A percentile compares a stretch with the other conserved stretches of the same genome.
These are phyloP conservation scores for Colletotrichum cereale DNA, from an alignment of 2,329 filamentous ascomycete species.

Conservation along the genomic window DNA sequence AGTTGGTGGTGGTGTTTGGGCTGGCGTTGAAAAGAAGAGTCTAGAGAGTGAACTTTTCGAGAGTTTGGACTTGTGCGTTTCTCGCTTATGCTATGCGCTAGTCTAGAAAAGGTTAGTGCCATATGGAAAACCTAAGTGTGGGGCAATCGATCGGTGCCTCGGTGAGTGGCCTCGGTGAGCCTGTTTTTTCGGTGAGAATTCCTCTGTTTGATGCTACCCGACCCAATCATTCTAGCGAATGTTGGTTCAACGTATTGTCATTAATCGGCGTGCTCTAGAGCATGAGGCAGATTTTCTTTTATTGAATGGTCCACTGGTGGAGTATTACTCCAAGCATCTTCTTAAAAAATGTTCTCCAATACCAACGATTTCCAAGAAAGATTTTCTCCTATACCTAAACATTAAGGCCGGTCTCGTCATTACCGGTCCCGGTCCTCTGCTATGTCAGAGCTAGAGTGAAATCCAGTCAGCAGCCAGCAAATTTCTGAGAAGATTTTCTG, in stretches of 20 bases:
- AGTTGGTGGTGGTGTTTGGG: conserved; percentile 40
- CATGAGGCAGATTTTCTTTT: too few relatives aligned
- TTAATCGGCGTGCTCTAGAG: background rate
- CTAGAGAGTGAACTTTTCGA: too few relatives aligned
- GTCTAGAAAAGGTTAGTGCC: conserved; percentile 43
- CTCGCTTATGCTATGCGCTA: conserved; percentile 53
- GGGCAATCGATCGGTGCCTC: background rate
- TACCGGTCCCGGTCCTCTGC: too few relatives aligned
- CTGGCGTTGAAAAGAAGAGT: too few relatives aligned
- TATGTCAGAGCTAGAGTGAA: background rate
- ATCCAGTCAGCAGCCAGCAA: background rate
- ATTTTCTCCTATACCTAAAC: background rate
- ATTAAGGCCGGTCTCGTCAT: background rate
- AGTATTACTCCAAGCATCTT: background rate
- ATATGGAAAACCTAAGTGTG: conserved; percentile 42
- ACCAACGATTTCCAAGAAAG: background rate
- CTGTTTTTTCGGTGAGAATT: background rate
- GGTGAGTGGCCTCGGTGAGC: conserved; percentile 5
- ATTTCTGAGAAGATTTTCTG: background rate
- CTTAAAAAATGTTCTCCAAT: background rate
- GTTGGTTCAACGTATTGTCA: background rate
- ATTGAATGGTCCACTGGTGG: accelerated
- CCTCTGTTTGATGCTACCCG: too few relatives aligned
- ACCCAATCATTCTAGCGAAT: background rate
- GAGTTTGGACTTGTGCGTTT: conserved; percentile 53